These are phyloP conservation scores for Daedaleopsis sinensis DNA, from an alignment of 768 basidiomycete species.

Conservation along the genomic window DNA sequence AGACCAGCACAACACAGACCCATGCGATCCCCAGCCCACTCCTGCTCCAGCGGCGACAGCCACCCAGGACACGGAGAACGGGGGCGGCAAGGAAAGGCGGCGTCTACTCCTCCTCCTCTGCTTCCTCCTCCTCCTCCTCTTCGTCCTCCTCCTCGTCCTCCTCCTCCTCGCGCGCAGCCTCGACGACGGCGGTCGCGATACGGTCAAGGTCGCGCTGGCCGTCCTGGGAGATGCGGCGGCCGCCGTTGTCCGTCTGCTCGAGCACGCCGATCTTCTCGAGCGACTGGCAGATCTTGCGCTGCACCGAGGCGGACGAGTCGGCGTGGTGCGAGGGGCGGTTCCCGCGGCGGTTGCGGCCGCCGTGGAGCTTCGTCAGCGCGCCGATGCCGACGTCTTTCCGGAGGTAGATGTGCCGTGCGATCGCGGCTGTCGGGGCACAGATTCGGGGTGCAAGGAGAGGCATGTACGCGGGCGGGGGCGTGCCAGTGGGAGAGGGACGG, in stretches of 20 bases:
- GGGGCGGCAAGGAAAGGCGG: not conserved
- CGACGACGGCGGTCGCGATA: slow-evolving; percentile 88
- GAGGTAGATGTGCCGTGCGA: slow-evolving; percentile 99
- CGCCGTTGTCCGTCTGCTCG: slow-evolving; percentile 91
- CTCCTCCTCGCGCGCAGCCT: slow-evolving; percentile 73
- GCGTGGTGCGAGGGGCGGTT: slow-evolving; percentile 97
- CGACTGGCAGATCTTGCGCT: slow-evolving; percentile 95
- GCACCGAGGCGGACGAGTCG: slow-evolving; percentile 82
- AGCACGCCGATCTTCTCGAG: slow-evolving; percentile 99
- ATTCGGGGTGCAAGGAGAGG: not conserved
- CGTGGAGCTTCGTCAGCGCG: slow-evolving; percentile 93
- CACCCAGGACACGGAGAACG: not conserved
- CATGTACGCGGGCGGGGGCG: not conserved
- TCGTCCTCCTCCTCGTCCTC: slow-evolving; percentile 77
- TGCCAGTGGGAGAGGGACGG: not conserved
- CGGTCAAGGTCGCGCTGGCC: slow-evolving; percentile 95
- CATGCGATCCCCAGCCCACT: slow-evolving; percentile 12
- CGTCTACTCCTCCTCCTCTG: slow-evolving; percentile 37
- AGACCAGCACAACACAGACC: slow-evolving; percentile 9
- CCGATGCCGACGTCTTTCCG: slow-evolving; percentile 96
- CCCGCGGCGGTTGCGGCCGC: slow-evolving; percentile 93
- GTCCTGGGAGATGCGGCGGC: slow-evolving; percentile 94
- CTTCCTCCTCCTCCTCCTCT: slow-evolving; percentile 59
- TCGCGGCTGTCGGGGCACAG: slow-evolving; percentile 64
- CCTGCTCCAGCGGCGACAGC: no score